Evolutionary conservation across 805 yeast genomes (phyloP).

Genomic region (Candida chauliodis): DNA sequence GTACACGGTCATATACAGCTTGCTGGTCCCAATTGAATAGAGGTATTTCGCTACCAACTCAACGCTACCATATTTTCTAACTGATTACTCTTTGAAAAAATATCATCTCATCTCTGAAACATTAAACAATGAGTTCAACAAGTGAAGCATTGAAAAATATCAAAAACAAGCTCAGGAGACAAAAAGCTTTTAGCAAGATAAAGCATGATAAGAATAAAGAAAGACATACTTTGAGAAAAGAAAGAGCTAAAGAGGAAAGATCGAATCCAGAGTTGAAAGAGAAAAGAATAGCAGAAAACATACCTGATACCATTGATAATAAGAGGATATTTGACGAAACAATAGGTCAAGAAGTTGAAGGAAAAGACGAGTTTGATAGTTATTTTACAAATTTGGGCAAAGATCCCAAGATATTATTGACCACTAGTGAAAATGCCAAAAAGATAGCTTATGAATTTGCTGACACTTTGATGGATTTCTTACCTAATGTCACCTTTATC

Average conservation of each 20-base stretch:
- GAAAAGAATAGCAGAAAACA: conserved; percentile 72
- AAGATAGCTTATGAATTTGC: conserved; percentile 89
- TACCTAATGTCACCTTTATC: conserved; percentile 83
- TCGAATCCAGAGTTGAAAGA: conserved; percentile 78
- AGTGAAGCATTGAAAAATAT: conserved; percentile 41
- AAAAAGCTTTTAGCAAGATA: conserved; percentile 67
- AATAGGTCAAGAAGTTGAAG: conserved; percentile 55
- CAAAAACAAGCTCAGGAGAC: conserved; percentile 77
- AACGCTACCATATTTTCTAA: too few species aligned
- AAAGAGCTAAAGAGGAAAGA: conserved; percentile 83
- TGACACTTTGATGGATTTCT: conserved; percentile 73
- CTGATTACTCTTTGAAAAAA: too few species aligned
- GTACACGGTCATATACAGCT: too few species aligned
- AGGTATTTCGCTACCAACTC: too few species aligned
- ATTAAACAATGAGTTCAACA: conserved; percentile 17
- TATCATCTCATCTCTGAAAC: conserved; percentile 6
- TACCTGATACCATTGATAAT: conserved; percentile 78
- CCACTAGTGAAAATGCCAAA: conserved; percentile 84
- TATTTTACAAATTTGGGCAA: conserved; percentile 47
- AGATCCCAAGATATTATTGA: conserved; percentile 83
- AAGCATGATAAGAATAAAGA: conserved; percentile 73
- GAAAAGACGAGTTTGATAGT: conserved; percentile 54
- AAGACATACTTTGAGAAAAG: conserved; percentile 72
- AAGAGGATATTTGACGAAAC: conserved; percentile 88
- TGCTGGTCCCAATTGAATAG: too few species aligned